Conservation (phyloP, 2,329 filamentous ascomycete species). For the Apiospora kogelbergensis region DNA sequence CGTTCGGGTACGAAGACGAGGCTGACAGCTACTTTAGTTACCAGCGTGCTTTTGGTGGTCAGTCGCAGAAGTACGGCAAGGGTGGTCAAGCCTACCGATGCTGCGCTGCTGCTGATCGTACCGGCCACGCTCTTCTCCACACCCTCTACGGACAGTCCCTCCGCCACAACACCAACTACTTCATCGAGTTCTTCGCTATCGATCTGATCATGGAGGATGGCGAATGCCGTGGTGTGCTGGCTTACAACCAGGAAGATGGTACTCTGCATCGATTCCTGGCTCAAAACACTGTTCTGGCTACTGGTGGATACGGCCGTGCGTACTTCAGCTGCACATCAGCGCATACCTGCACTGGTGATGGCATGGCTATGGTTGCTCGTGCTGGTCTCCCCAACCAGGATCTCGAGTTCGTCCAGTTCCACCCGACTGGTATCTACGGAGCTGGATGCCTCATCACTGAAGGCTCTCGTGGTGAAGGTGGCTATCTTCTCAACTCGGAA, state of each 20-base stretch:
- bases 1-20: not conserved
- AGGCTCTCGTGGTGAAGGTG: slow-evolving; percentile 95
- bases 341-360: slow-evolving; percentile 97
- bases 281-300: slow-evolving; percentile 95
- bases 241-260: slow-evolving; percentile 98
- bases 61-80: slow-evolving; percentile 93
- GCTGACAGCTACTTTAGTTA: slow-evolving; percentile 58
- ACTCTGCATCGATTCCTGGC: slow-evolving; percentile 96
- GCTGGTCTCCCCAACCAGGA: slow-evolving; percentile 98
- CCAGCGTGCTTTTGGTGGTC: slow-evolving; percentile 97
- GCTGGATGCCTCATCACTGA: slow-evolving; percentile 98
- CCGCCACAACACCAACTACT: slow-evolving; percentile 98
- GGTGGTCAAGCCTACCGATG: slow-evolving; percentile 97
- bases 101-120: slow-evolving; percentile 94
- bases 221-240: slow-evolving; percentile 92
- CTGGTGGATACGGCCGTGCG: slow-evolving; percentile 94
- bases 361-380: slow-evolving; percentile 98
- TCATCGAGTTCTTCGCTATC: slow-evolving; percentile 98
- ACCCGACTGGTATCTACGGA: slow-evolving; percentile 98
- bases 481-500: slow-evolving; percentile 95
- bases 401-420: slow-evolving; percentile 99
- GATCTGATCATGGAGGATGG: slow-evolving; percentile 98
- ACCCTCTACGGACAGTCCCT: slow-evolving; percentile 98
- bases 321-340: slow-evolving; percentile 99
- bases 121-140: slow-evolving; percentile 95